A percentile compares a stretch with the other conserved stretches of the same genome.
Evolutionary conservation across 805 yeast species (phyloP).

Genomic region (Teunomyces funiuensis): DNA sequence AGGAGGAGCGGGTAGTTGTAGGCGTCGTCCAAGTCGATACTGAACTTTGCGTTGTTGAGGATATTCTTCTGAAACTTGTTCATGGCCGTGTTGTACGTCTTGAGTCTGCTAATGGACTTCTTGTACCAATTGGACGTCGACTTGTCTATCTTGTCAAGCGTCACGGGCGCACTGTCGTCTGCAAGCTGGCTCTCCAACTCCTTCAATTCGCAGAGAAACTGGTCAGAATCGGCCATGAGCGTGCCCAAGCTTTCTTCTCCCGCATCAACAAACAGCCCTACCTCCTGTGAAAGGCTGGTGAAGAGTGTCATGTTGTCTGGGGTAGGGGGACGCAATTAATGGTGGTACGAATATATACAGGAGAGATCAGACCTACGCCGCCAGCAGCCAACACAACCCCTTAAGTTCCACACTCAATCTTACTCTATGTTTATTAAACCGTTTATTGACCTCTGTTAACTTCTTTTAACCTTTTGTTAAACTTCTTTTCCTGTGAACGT

Average conservation of each 20-base stretch:
- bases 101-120: constrained; percentile 30
- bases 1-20: constrained; percentile 39
- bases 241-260: constrained; percentile 22
- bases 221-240: constrained; percentile 22
- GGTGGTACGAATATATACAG: neutral
- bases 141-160: constrained; percentile 14
- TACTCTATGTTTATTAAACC: too few species aligned
- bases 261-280: constrained; percentile 19
- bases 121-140: constrained; percentile 35
- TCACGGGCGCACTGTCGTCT: constrained; percentile 6
- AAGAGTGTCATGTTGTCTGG: constrained; percentile 19
- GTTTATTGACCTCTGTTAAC: too few species aligned
- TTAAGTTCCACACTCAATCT: too few species aligned
- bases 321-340: constrained; percentile 6
- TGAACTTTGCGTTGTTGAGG: constrained; percentile 25
- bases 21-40: constrained; percentile 39
- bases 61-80: constrained; percentile 35
- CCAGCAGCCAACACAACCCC: too few species aligned
- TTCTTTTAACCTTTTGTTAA: too few species aligned
- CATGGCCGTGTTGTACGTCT: constrained; percentile 35
- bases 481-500: too few species aligned
- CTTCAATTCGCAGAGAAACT: constrained; percentile 23
- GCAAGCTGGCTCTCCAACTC: constrained; percentile 23
- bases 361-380: neutral
- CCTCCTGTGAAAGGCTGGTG: constrained; percentile 25